Evolutionary conservation across 2,329 filamentous ascomycete genomes (phyloP), one percentile per base, ranked within the genome.

Genomic region (Drechslerella dactyloides): DNA sequence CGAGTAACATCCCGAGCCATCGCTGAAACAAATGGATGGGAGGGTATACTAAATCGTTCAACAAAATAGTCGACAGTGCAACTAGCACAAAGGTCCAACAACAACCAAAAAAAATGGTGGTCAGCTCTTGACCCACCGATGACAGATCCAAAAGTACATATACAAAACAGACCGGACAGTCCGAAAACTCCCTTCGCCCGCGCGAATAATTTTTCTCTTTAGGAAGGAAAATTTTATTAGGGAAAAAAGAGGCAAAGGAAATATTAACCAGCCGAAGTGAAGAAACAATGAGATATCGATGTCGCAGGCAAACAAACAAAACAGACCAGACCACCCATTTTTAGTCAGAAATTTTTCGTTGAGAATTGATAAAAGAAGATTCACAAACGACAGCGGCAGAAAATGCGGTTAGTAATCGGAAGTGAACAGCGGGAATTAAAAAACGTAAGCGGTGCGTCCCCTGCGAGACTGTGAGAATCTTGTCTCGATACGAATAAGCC

Each of bases 241-340:
- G 11, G 21, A 51, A 19, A 13, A 23, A 21, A 17, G 17, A 19
- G 46, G 46, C 5, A 51, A 51, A 15, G 11, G 17, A 44, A 15
- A 15, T 44, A 15, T 17, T 44, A 44, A 15, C 33, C 46, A 19
- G 23, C 17, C 17, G 11, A 42, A 52, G 42, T 52, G 50, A 19
- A 30, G 2, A 54, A 33, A 62, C 23, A 62, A 54, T 51, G 19
- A 51, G 24, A 11, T 51, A 10, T 17, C 48, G 23, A 51, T n/a
- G 52, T 37, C 17, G 35, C 23, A 54, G 24, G 44, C 21, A 23
- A 35, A 44, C 48, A 19, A 42, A 65, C 70, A 57, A 53, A 54
- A 55, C 59, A 74, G 62, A 62, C 58, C 21, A 61, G 27, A 44
- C 68, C 68, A 42, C 68, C 66, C 60, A 65, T 60, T 30, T 21